phyloP scores from a whole-genome alignment of 441 rosid genomes.

The Kokia cookei region DNA sequence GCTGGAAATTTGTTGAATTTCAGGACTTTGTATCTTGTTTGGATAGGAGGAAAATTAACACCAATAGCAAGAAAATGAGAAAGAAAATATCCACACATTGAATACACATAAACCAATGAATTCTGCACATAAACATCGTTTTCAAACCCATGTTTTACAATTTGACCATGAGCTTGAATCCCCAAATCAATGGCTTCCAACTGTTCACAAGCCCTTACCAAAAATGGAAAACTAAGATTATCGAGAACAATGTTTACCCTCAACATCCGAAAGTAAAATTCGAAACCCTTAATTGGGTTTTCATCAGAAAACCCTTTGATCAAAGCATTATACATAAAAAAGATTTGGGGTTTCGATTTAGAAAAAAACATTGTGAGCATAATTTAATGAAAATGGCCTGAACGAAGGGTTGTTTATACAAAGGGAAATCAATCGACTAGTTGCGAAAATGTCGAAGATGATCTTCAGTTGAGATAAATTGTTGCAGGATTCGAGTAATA shows the following conservation, averaged over 20 bases:
- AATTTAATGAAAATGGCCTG: constrained; percentile 18
- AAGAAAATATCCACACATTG: constrained; percentile 27
- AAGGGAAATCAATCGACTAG: constrained; percentile 50
- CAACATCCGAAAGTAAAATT: constrained; percentile 33
- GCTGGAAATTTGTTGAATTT: too few species aligned
- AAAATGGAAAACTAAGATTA: constrained; percentile 64
- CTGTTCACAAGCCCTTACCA: constrained; percentile 45
- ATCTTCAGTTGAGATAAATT: constrained; percentile 38
- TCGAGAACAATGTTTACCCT: constrained; percentile 35
- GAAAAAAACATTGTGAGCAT: constrained; percentile 34
- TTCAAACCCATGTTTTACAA: constrained; percentile 43
- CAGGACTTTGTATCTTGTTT: too few species aligned
- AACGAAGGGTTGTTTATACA: constrained; percentile 21
- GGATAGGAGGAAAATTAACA: too few species aligned
- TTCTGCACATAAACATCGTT: constrained; percentile 53
- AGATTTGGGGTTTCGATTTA: constrained; percentile 46
- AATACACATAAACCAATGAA: constrained; percentile 60
- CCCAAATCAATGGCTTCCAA: constrained; percentile 32
- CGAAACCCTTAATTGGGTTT: constrained; percentile 31
- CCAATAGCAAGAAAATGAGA: too few species aligned
- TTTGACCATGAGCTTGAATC: constrained; percentile 46
- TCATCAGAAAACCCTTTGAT: constrained; percentile 42
- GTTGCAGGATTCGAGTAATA: constrained; percentile 50
- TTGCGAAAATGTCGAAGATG: constrained; percentile 48
- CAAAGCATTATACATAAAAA: constrained; percentile 44